Evolutionary conservation across 805 yeast species (phyloP), one percentile per base, ranked within the genome.

Genomic region (Zygotorulaspora florentina): DNA sequence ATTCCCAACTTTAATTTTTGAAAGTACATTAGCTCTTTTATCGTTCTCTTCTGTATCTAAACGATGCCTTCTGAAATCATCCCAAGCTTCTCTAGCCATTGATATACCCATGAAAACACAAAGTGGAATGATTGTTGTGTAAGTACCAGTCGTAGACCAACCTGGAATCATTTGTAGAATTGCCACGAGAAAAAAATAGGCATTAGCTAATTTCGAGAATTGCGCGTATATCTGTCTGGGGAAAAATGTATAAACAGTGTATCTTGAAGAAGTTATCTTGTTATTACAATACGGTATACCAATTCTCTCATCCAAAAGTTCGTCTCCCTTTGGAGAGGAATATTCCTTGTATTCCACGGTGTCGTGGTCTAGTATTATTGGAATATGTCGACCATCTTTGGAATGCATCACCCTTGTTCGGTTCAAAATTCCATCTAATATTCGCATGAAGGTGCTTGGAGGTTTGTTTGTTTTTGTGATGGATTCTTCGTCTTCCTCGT

Each of bases 91-190:
- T 54, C 98, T 77, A 8, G 84, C 77, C 67, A 91, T 89, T 0
- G 98, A 87, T 23, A 93, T 86, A 7, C 87, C 73, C 68, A 93
- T 87, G 64, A 93, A 93, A 5, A 93, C 76, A 65, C 83, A 69
- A 46, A 93, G 72, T 1, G 99, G 98, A 34, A 90, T 75, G 56
- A 93, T 91, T 1, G 99, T 93, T 3, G 98, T 93, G 61, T 81
- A 88, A 10, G 89, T 85, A 48, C 98, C 99, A 0, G 99, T 93
- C 5, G 99, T 88, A 1, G 96, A 87, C 97, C 96, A 93, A 2
- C 89, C 80, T 0, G 99, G 98, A 39, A 93, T 83, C 90, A 91
- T 83, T 63, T 93, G 99, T 72, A 93, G 71, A 50, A 93, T 85
- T 2, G 98, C 90, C 13, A 93, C 93, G 2, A 81, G 73, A 76